Base-by-base conservation (phyloP, 768 basidiomycete genomes). In the Hygrocybe coccinea region DNA sequence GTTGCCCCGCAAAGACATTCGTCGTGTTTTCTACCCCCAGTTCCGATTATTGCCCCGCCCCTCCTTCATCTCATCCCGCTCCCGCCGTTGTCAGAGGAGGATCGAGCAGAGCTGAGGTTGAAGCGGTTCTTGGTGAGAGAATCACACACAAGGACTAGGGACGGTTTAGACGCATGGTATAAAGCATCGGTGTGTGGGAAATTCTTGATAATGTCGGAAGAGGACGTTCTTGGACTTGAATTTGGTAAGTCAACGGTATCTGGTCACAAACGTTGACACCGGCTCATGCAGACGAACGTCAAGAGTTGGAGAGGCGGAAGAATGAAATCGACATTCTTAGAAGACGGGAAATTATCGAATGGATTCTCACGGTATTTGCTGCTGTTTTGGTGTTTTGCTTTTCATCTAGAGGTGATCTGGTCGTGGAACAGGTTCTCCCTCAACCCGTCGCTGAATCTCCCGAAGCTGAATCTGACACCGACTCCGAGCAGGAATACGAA, bases 41-140 rank as follows among this genome's bases (percentile, higher is more conserved):
- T 83, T 0, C 83, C 83, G 0, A 74, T 83, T 52, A 79, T 85
- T 12, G 81, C 81, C 3, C 83, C 83, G 1, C 81, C 83, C 0
- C 49, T 61, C 2, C 69, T 68, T 9, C 67, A 74, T 54, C 60
- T 66, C 6, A 64, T 70, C 7, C 62, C 67, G 22, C 57, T 68
- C 5, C 36, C 62, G 22, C 71, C 74, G 2, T 55, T 74, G 15
- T 74, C 69, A 19, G 50, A 54, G 1, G 79, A 79, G 47, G 75
- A 75, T 25, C 54, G 66, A 12, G 80, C 82, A 1, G 77, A 81
- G 56, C 59, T 67, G 1, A 66, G 82, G 1, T 64, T 85, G 7
- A 56, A 55, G 3, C 60, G 71, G 1, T 72, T 79, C 19, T 59
- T 81, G 5, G 65, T 67, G 36, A 68, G 76, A 47, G 74, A 8